Base-by-base conservation (phyloP, 495 filamentous ascomycete species). In the Tuber melanosporum region DNA sequence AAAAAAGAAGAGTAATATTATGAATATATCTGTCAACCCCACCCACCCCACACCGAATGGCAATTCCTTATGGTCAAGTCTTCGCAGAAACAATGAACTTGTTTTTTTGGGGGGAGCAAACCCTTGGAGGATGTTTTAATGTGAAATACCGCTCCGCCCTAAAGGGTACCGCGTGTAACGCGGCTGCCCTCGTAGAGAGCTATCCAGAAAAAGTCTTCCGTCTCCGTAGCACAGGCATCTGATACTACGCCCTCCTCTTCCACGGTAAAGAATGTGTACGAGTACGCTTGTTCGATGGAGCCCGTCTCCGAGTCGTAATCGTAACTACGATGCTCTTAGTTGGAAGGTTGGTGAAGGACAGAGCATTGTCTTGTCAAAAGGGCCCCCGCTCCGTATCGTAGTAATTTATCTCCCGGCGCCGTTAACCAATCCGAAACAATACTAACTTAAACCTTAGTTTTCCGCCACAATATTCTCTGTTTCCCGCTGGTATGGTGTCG, bases 311-410 rank as follows among this genome's bases (percentile, higher is more conserved):
- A 84, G 82, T 91, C 87, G 84, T 91, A 97, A 84, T 94, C 91
- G 84, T 91, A 95, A 91, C 90, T 74, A 87, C 90, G 79, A 97
- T 92, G 74, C 87, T 88, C 57, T 87, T 87, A n/a, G 88, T 90
- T 49, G 91, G 90, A 32, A 92, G 91, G 86, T 97, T 90, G 66
- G 91, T 93, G 84, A 94, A 91, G 86, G 93, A 97, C 89, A 92
- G 86, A 93, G 97, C 88, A 94, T 91, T 69, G 88, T 94, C 83
- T 89, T 91, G 79, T 89, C 86, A 80, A 93, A 89, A 22, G 86
- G 85, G 70, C 87, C 90, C 82, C 82, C 77, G 81, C 52, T 45
- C 43, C 83, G 84, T 9, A 62, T 10, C 32, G 32, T 32, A 32
- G 32, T 32, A 32, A 32, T 32, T 32, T 32, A 32, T 32, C n/a